Evolutionary conservation across 1,284 basidiomycete genomes (phyloP).

Genomic region (Takashimella koratensis): DNA sequence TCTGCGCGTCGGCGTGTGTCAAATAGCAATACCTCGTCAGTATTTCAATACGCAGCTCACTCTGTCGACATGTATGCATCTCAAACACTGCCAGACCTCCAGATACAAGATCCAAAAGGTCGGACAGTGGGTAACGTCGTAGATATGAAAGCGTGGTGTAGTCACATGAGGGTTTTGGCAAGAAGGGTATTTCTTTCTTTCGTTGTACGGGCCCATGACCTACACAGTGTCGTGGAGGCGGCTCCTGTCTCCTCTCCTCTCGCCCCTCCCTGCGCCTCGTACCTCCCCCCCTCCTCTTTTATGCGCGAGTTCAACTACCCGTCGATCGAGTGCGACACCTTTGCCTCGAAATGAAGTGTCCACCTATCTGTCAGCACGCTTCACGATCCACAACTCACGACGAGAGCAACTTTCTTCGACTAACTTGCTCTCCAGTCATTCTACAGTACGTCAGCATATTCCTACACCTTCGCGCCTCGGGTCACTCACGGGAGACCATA

Average conservation of each 20-base stretch:
- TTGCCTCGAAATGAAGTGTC: conserved; percentile 49
- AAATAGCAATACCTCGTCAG: too few species aligned
- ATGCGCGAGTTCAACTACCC: background rate
- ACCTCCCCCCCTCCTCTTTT: background rate
- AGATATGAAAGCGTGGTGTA: too few species aligned
- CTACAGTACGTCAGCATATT: conserved; percentile 11
- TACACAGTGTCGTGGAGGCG: background rate
- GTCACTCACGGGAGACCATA: conserved; percentile 81
- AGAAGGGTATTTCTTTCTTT: too few species aligned
- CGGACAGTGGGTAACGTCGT: too few species aligned
- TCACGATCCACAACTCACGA: conserved; percentile 1
- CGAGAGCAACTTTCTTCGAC: conserved; percentile 43
- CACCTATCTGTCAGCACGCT: conserved; percentile 18
- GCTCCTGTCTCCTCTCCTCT: background rate
- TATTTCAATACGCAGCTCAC: too few species aligned
- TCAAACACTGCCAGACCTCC: too few species aligned
- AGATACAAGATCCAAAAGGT: too few species aligned
- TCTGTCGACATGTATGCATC: too few species aligned
- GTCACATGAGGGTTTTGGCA: too few species aligned
- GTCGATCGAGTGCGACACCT: conserved; percentile 15
- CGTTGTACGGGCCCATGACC: background rate
- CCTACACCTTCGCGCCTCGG: background rate
- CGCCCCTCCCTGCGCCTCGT: background rate
- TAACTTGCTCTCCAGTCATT: conserved; percentile 45
- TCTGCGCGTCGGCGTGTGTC: too few species aligned